phyloP scores from a whole-genome alignment of 1,284 basidiomycete genomes.

The Puccinia novopanici region DNA sequence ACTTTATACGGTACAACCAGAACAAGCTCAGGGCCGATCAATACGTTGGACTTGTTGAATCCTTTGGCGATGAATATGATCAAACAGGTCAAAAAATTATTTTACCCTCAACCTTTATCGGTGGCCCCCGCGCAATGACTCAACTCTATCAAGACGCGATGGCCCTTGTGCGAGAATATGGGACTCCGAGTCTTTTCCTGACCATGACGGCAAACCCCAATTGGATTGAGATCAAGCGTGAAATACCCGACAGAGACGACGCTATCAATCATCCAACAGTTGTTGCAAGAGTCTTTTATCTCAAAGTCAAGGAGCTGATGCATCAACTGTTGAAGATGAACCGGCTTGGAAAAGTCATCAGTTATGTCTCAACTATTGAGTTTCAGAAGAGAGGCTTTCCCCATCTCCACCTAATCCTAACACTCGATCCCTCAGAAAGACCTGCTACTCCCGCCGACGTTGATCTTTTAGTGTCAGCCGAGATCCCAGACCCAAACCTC shows the following conservation, averaged over 20 bases:
- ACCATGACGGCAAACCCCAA: conserved; percentile 61
- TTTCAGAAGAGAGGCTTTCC: conserved; percentile 65
- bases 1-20: neutral
- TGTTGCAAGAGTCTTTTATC: conserved; percentile 62
- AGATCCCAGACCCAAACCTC: conserved; percentile 61
- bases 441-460: conserved; percentile 58
- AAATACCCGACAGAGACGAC: conserved; percentile 61
- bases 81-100: conserved; percentile 54
- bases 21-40: conserved; percentile 54
- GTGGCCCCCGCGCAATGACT: conserved; percentile 58
- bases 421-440: neutral
- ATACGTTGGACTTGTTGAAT: neutral
- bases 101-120: conserved; percentile 60
- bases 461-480: conserved; percentile 61
- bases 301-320: conserved; percentile 60
- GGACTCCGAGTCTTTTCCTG: conserved; percentile 60
- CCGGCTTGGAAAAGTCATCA: conserved; percentile 59
- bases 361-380: conserved; percentile 63
- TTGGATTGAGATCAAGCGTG: conserved; percentile 60
- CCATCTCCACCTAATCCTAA: conserved; percentile 61
- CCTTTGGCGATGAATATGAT: neutral
- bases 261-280: conserved; percentile 63
- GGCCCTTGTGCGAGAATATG: conserved; percentile 58
- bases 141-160: conserved; percentile 61
- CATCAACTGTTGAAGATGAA: conserved; percentile 53